Evolutionary conservation across 495 filamentous ascomycete genomes (phyloP).

Genomic region (Penicillium antarcticum): DNA sequence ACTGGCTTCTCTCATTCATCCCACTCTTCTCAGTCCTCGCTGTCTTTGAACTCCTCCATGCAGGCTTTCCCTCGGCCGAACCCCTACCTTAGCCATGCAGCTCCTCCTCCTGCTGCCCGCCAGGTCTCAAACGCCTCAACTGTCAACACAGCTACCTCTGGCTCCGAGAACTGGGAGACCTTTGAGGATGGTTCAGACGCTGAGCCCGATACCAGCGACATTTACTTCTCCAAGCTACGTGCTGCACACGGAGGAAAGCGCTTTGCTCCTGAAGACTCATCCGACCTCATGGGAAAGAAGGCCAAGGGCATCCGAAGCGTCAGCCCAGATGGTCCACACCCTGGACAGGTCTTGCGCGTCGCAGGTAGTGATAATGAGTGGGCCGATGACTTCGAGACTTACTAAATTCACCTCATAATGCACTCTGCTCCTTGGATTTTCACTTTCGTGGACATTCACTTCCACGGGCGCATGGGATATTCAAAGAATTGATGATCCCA

Average conservation of each 20-base stretch:
- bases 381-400: slow-evolving; percentile 48
- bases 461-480: slow-evolving; percentile 15
- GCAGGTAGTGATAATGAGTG: slow-evolving; percentile 49
- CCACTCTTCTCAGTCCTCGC: slow-evolving; percentile 35
- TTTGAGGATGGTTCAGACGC: slow-evolving; percentile 77
- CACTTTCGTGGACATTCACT: slow-evolving; percentile 6
- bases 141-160: slow-evolving; percentile 61
- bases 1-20: slow-evolving; percentile 40
- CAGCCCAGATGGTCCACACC: slow-evolving; percentile 39
- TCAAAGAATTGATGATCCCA: slow-evolving; percentile 22
- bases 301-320: slow-evolving; percentile 51
- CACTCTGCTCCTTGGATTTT: slow-evolving; percentile 3
- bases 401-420: slow-evolving; percentile 24
- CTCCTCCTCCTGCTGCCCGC: slow-evolving; percentile 51
- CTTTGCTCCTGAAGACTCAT: slow-evolving; percentile 55
- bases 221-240: slow-evolving; percentile 73
- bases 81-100: slow-evolving; percentile 42
- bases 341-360: slow-evolving; percentile 37
- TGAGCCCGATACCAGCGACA: slow-evolving; percentile 68
- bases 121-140: slow-evolving; percentile 72
- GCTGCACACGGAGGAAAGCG: slow-evolving; percentile 59
- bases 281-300: slow-evolving; percentile 51
- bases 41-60: slow-evolving; percentile 37
- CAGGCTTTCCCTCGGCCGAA: slow-evolving; percentile 37
- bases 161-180: slow-evolving; percentile 95